Base-by-base conservation (phyloP, 306 rosid genomes). In the Styphnolobium japonicum region DNA sequence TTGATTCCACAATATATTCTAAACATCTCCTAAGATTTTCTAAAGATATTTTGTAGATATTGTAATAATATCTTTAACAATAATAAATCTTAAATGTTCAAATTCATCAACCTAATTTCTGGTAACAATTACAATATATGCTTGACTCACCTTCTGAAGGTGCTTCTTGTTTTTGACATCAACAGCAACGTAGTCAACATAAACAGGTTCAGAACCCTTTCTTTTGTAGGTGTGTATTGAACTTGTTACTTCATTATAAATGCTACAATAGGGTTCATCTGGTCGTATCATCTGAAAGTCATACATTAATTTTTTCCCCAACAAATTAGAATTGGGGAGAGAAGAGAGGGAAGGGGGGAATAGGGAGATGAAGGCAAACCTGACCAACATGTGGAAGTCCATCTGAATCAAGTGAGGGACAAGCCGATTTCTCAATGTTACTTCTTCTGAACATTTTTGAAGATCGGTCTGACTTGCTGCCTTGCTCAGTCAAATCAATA, bases 321-420 rank as follows among this genome's bases (percentile, higher is more conserved):
- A 40, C 61, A 57, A 75, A 21, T 2, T 22, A 48, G 45, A 60
- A 68, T 14, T 70, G 11, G 37, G 33, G 55, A 22, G 21, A 33
- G 12, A 15, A 11, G 34, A n/a, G 21, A 31, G 36, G 37, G 18
- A 63, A 71, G 45, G 36, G 19, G 37, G 46, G n/a, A n/a, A n/a
- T n/a, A n/a, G n/a, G n/a, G 62, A 55, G 60, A 12, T 14, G 4
- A 42, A 65, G 60, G 63, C 92, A 81, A 84, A 95, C 99, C 99
- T 95, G 99, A 75, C 99, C 99, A 88, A 95, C 98, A 85, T 88
- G 86, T 64, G 99, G 99, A 71, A 95, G 99, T 69, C 99, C 99
- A 85, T 95, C 99, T 34, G 91, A 84, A 85, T 93, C 99, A 10
- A 95, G 79, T 2, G 66, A 57, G 49, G 87, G 62, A 83, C 52